Conservation (phyloP, 2,329 filamentous ascomycete species). For the Cladosporium sp. region DNA sequence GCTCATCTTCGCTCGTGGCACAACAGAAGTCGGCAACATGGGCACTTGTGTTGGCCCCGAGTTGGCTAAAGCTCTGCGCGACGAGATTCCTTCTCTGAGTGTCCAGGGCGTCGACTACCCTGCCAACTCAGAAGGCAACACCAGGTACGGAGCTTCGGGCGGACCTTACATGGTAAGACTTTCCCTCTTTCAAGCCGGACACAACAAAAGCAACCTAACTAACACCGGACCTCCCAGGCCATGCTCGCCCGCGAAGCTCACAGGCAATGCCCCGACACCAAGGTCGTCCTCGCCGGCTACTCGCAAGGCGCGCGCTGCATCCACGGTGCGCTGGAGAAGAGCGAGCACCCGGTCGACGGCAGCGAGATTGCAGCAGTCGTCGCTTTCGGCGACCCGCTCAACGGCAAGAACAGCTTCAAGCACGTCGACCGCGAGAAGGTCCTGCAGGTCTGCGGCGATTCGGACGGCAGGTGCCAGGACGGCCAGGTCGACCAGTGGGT, state of each 20-base stretch:
- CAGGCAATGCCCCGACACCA: conserved; percentile 25
- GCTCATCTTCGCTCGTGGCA: conserved; percentile 60
- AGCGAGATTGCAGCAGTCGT: conserved; percentile 31
- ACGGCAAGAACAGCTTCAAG: conserved; percentile 26
- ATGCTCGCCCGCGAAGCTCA: conserved; percentile 23
- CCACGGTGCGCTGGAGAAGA: conserved; percentile 16
- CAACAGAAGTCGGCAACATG: conserved; percentile 55
- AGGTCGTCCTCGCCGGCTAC: conserved; percentile 25
- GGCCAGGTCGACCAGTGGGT: conserved; percentile 23
- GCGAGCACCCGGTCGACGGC: conserved; percentile 22
- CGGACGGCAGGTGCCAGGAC: conserved; percentile 26
- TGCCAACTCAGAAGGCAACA: conserved; percentile 27
- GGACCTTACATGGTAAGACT: conserved; percentile 19
- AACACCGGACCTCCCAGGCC: not conserved
- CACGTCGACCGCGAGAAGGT: conserved; percentile 28
- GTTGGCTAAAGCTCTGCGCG: conserved; percentile 47
- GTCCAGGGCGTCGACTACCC: conserved; percentile 33
- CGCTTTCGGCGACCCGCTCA: conserved; percentile 33
- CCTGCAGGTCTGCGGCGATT: conserved; percentile 28
- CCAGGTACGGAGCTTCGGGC: conserved; percentile 28
- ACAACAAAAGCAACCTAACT: no score
- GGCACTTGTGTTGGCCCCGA: conserved; percentile 52
- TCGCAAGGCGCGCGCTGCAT: conserved; percentile 23
- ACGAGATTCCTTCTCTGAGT: conserved; percentile 3
- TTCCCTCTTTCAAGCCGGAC: not conserved